Evolutionary conservation across 2,329 filamentous ascomycete genomes (phyloP).

Genomic region (Endoconidiophora laricicola): DNA sequence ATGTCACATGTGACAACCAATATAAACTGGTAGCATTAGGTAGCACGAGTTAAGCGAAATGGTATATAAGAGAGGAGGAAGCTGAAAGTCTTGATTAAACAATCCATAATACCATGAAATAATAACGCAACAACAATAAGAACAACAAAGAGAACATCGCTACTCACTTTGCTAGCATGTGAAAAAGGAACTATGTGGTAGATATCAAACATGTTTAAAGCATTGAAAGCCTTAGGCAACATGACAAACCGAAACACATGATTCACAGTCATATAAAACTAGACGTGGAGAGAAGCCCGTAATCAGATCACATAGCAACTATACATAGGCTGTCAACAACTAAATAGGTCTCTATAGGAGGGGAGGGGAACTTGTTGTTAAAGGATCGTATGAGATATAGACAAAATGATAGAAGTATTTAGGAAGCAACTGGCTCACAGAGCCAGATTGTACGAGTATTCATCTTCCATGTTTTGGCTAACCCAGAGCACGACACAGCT

Average conservation of each 20-base stretch:
- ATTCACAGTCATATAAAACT: too few species aligned
- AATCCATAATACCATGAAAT: background rate
- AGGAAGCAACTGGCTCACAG: conserved; percentile 24
- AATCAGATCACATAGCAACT: too few species aligned
- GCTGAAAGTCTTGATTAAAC: background rate
- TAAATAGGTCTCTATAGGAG: background rate
- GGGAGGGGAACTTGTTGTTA: background rate
- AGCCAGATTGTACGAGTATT: conserved; percentile 51
- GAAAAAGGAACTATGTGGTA: too few species aligned
- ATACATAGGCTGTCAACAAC: too few species aligned
- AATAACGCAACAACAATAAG: too few species aligned
- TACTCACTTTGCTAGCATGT: too few species aligned
- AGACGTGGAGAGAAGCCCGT: too few species aligned
- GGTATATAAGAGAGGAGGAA: background rate
- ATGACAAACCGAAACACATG: too few species aligned
- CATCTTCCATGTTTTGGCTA: conserved; percentile 57
- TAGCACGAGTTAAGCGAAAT: background rate
- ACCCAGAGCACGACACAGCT: conserved; percentile 51
- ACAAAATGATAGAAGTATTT: conserved; percentile 3
- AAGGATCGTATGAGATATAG: background rate
- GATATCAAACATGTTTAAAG: too few species aligned
- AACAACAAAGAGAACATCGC: too few species aligned
- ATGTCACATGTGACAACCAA: background rate
- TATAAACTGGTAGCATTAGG: background rate
- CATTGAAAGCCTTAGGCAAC: too few species aligned